A percentile compares a stretch with the other conserved stretches of the same genome.
These are phyloP conservation scores for Gaertneriomyces sp. DNA, from an alignment of 192 early-diverging fungal species.

Conservation along the genomic window DNA sequence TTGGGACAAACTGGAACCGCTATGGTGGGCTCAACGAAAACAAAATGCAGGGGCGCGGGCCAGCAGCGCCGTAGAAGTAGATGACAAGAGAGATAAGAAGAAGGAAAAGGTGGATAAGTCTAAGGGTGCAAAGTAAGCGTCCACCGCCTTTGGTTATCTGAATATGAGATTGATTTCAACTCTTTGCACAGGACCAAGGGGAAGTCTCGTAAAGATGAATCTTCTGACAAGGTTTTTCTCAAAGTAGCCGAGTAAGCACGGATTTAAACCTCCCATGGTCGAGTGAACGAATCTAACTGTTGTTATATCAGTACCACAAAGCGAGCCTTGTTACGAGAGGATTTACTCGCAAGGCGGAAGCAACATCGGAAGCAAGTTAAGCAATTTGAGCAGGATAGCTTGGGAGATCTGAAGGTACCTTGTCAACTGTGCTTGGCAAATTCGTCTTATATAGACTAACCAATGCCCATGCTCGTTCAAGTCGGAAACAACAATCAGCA, in stretches of 20 bases:
- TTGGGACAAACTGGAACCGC: slow-evolving; percentile 49
- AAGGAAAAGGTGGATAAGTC: slow-evolving; percentile 25
- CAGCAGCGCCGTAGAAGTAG: slow-evolving; percentile 4
- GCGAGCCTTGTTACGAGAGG: slow-evolving; percentile 30
- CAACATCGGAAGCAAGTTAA: slow-evolving; percentile 25
- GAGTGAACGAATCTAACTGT: background rate
- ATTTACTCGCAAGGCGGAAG: slow-evolving; percentile 39
- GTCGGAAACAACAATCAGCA: slow-evolving; percentile 23
- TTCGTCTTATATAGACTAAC: background rate
- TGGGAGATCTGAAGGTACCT: slow-evolving; percentile 23
- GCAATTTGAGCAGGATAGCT: slow-evolving; percentile 27
- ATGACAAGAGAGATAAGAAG: slow-evolving; percentile 34
- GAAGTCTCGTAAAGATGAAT: slow-evolving; percentile 35
- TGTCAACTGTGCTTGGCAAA: slow-evolving; percentile 15
- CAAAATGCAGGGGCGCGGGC: slow-evolving; percentile 14
- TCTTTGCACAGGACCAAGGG: slow-evolving; percentile 18
- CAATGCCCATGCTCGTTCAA: background rate
- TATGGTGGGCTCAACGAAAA: slow-evolving; percentile 50
- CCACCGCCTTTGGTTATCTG: background rate
- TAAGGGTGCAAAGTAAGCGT: background rate
- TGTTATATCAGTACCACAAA: slow-evolving; percentile 36
- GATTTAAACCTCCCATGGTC: background rate
- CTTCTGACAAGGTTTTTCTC: slow-evolving; percentile 23
- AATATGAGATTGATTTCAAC: background rate
- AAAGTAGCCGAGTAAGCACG: slow-evolving; percentile 40